Conservation (phyloP, 2,329 filamentous ascomycete species). For the Mollisia scopiformis region DNA sequence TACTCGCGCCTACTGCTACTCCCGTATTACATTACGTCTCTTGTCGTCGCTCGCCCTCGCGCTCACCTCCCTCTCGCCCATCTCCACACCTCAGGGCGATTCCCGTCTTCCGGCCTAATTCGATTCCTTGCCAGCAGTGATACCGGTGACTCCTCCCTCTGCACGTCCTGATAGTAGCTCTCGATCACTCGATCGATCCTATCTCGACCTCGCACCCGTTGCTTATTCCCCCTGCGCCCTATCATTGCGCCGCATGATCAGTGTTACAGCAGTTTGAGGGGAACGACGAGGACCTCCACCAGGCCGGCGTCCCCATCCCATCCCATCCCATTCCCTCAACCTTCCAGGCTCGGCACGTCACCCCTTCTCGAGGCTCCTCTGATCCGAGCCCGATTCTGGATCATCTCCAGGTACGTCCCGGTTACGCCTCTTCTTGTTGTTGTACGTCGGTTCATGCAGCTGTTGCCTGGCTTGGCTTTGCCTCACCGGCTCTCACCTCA, state of each 20-base stretch:
- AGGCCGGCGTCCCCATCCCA: conserved; percentile 10
- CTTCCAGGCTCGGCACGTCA: conserved; percentile 18
- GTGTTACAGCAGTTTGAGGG: conserved; percentile 22
- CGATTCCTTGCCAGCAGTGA: not conserved
- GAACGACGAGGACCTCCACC: conserved; percentile 12
- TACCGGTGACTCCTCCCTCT: not conserved
- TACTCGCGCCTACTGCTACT: not conserved
- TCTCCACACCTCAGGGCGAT: not conserved
- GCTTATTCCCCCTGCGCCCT: conserved; percentile 19
- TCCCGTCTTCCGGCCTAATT: not conserved
- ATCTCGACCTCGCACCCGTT: conserved; percentile 6
- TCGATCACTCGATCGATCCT: not conserved
- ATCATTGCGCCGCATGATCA: conserved; percentile 16
- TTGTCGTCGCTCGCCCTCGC: not conserved
- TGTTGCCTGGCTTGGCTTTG: not conserved
- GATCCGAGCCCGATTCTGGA: not conserved
- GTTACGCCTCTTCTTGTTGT: conserved; percentile 5
- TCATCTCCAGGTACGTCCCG: conserved; percentile 19
- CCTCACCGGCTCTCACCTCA: not conserved
- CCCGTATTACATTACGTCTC: not conserved
- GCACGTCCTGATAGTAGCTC: not conserved
- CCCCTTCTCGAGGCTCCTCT: not conserved
- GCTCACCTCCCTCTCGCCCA: not conserved
- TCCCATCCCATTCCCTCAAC: conserved; percentile 8
- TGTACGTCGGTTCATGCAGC: conserved; percentile 1